These are phyloP conservation scores for Pythium vanterpoolii DNA, from an alignment of 352 stramenopile genomes.

Conservation along the genomic window DNA sequence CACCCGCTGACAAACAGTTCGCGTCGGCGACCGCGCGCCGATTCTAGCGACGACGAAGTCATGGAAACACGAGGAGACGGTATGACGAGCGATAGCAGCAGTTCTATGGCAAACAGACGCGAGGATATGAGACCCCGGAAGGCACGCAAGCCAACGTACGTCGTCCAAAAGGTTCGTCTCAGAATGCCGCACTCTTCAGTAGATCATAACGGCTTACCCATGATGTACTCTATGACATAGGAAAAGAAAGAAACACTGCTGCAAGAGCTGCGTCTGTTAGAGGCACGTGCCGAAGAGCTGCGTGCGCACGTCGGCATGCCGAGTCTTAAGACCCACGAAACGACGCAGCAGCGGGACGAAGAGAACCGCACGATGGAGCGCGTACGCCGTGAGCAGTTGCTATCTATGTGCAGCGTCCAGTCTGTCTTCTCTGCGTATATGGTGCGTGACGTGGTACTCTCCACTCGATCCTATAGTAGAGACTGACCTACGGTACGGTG, in stretches of 20 bases:
- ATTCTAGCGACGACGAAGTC: constrained; percentile 2
- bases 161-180: constrained; percentile 7
- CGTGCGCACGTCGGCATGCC: constrained; percentile 6
- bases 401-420: constrained; percentile 9
- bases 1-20: not conserved
- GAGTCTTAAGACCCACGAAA: not conserved
- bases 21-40: not conserved
- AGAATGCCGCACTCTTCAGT: too few species aligned
- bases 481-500: not conserved
- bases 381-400: constrained; percentile 2
- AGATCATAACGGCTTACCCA: too few species aligned
- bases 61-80: not conserved
- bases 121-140: not conserved
- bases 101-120: not conserved
- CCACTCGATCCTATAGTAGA: not conserved
- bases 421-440: constrained; percentile 9
- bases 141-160: constrained; percentile 9
- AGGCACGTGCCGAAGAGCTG: constrained; percentile 1
- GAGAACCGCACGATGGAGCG: constrained; percentile 13
- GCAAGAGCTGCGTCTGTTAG: constrained; percentile 1
- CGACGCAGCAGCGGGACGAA: not conserved
- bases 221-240: not conserved
- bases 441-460: not conserved
- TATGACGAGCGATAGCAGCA: not conserved
- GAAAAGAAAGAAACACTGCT: constrained; percentile 14